These are phyloP conservation scores for Colletotrichum brevisporum DNA, from an alignment of 2,329 filamentous ascomycete genomes.

Conservation along the genomic window DNA sequence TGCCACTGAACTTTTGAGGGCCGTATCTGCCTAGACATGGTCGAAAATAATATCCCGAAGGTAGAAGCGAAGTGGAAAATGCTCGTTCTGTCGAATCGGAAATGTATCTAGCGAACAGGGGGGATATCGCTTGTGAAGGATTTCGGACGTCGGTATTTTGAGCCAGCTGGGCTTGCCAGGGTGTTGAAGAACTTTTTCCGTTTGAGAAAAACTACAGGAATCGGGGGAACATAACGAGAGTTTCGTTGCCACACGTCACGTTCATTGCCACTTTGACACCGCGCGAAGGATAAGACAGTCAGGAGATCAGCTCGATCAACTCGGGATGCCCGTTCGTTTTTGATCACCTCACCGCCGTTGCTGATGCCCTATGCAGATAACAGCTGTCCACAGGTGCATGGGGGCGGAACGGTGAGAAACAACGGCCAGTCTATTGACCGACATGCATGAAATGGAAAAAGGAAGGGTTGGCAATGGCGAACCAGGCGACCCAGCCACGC, in stretches of 20 bases:
- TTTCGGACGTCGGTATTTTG: neutral
- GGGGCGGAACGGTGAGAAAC: no score
- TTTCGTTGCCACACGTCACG: neutral
- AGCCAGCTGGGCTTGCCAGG: neutral
- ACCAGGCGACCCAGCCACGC: neutral
- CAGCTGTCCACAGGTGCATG: no score
- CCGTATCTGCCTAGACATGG: neutral
- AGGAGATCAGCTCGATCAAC: neutral
- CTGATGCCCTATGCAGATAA: no score
- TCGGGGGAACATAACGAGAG: no score
- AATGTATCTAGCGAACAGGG: neutral
- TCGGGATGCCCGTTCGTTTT: neutral
- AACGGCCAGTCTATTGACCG: no score
- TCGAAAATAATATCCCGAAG: neutral
- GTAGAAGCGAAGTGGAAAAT: neutral
- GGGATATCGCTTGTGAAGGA: neutral
- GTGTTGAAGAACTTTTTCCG: neutral
- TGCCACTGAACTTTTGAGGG: conserved; percentile 23
- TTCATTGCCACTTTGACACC: neutral
- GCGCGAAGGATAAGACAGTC: neutral
- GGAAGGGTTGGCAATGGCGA: neutral
- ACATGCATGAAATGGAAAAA: neutral
- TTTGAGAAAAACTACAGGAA: no score
- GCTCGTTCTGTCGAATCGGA: neutral
- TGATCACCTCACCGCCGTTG: neutral